These are phyloP conservation scores for Rhodotorula graminis DNA, from an alignment of 768 basidiomycete species.

Conservation along the genomic window DNA sequence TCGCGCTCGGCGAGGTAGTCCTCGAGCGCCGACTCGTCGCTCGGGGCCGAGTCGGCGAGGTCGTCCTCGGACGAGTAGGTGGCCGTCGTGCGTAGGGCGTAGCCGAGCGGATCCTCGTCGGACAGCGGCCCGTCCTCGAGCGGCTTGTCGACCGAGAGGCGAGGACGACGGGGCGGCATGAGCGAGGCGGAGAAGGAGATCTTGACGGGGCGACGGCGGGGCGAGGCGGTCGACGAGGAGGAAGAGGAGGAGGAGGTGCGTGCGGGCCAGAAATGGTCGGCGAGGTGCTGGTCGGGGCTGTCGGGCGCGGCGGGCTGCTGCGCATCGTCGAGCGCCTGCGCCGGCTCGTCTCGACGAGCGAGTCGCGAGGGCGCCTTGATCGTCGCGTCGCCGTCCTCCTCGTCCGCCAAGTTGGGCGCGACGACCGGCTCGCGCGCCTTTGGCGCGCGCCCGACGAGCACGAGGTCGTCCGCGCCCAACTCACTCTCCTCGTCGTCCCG, in stretches of 20 bases:
- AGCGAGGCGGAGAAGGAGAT: background rate
- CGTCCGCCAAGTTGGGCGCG: background rate
- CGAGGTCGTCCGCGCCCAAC: background rate
- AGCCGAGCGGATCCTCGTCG: conserved; percentile 28
- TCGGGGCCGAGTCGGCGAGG: background rate
- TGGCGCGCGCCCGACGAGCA: background rate
- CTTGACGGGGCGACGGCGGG: background rate
- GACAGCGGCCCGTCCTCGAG: background rate
- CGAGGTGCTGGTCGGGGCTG: no score
- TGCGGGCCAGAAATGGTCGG: background rate
- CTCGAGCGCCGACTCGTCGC: background rate
- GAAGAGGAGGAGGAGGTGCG: no score
- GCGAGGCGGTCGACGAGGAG: background rate
- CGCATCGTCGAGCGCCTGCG: no score
- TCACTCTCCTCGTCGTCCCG: no score
- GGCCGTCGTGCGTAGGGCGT: conserved; percentile 21
- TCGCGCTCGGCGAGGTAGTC: conserved; percentile 16
- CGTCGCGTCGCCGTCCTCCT: background rate
- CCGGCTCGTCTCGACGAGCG: no score
- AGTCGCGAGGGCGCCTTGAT: background rate
- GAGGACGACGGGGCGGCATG: conserved; percentile 23
- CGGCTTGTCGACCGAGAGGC: background rate
- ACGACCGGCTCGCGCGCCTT: no score
- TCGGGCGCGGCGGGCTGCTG: background rate
- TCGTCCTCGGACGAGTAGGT: conserved; percentile 32